These are phyloP conservation scores for Trypanosoma boissoni DNA, from an alignment of 208 protist species.

Conservation along the genomic window DNA sequence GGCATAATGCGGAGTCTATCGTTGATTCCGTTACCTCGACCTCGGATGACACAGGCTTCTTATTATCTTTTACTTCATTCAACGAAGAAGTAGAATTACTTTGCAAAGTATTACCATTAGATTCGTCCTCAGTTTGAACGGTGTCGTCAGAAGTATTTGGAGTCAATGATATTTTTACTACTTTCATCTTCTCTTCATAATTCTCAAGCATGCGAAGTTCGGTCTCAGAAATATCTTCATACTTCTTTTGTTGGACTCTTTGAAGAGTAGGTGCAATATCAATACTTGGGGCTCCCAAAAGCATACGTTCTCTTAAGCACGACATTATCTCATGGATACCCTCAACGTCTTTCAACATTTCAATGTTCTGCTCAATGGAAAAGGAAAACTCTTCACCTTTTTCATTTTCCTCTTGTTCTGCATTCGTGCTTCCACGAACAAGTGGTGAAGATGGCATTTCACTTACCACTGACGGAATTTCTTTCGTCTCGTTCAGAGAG, in stretches of 20 bases:
- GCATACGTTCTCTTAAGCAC: constrained; percentile 12
- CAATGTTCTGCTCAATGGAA: constrained; percentile 33
- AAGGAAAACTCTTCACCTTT: constrained; percentile 17
- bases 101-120: neutral
- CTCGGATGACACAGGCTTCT: neutral
- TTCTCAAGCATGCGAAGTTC: constrained; percentile 57
- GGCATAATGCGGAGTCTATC: constrained; percentile 58
- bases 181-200: constrained; percentile 48
- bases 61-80: neutral
- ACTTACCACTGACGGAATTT: neutral
- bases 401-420: constrained; percentile 1
- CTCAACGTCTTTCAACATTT: constrained; percentile 29
- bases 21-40: constrained; percentile 28
- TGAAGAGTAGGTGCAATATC: constrained; percentile 59
- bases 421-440: neutral
- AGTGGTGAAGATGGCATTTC: neutral
- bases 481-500: neutral
- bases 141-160: neutral
- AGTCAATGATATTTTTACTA: constrained; percentile 3
- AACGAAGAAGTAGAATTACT: neutral
- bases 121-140: neutral
- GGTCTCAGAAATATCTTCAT: constrained; percentile 45
- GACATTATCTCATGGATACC: constrained; percentile 49
- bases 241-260: constrained; percentile 47
- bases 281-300: constrained; percentile 33